phyloP scores from a whole-genome alignment of 164 flowering plant species.

The Berberis vulgaris region DNA sequence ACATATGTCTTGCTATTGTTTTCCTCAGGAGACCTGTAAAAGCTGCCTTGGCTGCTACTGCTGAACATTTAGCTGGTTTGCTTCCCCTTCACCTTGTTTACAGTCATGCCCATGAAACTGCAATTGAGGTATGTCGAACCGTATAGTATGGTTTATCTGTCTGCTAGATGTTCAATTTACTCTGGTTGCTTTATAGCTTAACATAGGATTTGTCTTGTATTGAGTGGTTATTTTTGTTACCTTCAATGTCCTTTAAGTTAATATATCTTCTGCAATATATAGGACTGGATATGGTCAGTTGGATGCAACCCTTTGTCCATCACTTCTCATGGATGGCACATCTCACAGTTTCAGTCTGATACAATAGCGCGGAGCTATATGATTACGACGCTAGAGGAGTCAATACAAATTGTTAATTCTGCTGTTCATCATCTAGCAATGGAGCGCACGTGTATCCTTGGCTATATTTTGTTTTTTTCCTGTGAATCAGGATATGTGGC shows the following conservation, averaged over 20 bases:
- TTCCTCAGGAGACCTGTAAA: conserved; percentile 76
- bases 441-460: conserved; percentile 95
- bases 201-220: too few relatives aligned
- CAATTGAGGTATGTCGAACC: conserved; percentile 60
- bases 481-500: background rate
- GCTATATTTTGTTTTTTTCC: background rate
- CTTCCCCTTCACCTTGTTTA: conserved; percentile 94
- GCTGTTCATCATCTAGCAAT: conserved; percentile 63
- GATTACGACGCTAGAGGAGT: conserved; percentile 85
- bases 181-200: background rate
- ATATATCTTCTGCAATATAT: conserved; percentile 9
- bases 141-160: background rate
- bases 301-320: conserved; percentile 86
- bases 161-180: background rate
- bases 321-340: conserved; percentile 86
- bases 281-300: conserved; percentile 99
- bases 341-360: conserved; percentile 83
- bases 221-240: too few relatives aligned
- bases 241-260: background rate
- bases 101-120: conserved; percentile 94
- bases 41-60: conserved; percentile 88
- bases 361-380: conserved; percentile 91
- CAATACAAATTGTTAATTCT: conserved; percentile 72
- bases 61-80: conserved; percentile 94
- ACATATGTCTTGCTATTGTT: background rate